These are phyloP conservation scores for Colletotrichum sp. DNA, from an alignment of 2,329 filamentous ascomycete genomes.

Conservation along the genomic window DNA sequence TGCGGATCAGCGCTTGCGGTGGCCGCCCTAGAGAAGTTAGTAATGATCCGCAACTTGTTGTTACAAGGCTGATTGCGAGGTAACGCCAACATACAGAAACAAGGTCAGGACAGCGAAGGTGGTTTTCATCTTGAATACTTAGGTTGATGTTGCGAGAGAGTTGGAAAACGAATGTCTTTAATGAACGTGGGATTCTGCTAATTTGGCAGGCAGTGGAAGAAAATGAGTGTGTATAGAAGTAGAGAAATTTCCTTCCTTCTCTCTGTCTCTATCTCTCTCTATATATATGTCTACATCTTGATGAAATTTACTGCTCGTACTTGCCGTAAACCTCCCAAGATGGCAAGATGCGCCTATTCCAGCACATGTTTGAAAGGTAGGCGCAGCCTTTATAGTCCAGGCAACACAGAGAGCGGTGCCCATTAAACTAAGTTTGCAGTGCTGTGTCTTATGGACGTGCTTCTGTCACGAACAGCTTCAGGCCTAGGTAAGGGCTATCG, in stretches of 20 bases:
- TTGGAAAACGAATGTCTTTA: background rate
- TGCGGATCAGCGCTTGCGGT: background rate
- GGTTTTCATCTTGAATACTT: background rate
- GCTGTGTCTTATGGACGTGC: background rate
- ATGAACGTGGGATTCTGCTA: background rate
- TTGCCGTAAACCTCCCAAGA: no score
- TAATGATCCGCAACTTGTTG: background rate
- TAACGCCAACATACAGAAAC: background rate
- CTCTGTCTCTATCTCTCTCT: background rate
- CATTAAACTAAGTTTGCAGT: background rate
- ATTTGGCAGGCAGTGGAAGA: background rate
- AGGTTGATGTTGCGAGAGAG: background rate
- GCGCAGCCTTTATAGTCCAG: background rate
- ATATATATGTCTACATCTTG: background rate
- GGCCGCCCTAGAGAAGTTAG: background rate
- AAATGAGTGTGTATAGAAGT: background rate
- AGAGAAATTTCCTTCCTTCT: fast-evolving
- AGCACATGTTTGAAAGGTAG: background rate
- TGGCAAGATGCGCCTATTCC: background rate
- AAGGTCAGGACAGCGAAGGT: background rate
- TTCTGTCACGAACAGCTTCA: background rate
- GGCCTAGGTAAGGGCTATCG: background rate
- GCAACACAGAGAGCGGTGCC: background rate
- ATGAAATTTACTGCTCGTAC: no score
- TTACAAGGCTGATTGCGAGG: background rate